Base-by-base conservation (phyloP, 2,329 filamentous ascomycete species). In the Helotiales sp. region DNA sequence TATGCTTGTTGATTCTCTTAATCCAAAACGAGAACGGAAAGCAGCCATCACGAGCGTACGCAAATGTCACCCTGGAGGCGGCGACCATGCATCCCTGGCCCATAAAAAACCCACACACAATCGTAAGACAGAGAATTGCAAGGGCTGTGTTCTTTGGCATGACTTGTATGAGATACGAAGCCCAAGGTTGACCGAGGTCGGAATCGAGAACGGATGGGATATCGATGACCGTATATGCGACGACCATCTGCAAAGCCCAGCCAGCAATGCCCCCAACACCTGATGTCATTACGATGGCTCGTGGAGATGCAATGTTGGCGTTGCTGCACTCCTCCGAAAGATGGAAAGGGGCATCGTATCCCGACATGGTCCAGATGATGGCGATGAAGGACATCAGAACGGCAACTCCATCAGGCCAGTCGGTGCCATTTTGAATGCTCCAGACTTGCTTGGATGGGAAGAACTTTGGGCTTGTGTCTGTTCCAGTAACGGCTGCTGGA, bases 241-340 rank as follows among this genome's bases (percentile, higher is more conserved):
- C 84, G 0, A 90, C 84, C 9, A 90, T 76, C 69, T 90, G 88
- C n/a, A 91, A 73, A 64, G 88, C 84, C 84, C 87, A 91, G 46
- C 88, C 88, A 60, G 88, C 78, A 2, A 87, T 60, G 1, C 87
- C 87, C 5, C 88, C 88, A 2, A 86, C 76, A 1, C 75, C 81
- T 1, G 85, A 85, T 0, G 88, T 91, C 68, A 90, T 76, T 34
- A 90, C 82, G 52, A 91, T 91, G 7, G 88, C 88, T 12, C 88
- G 82, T 0, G 88, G 88, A 9, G 86, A 82, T 29, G 88, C 87
- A 46, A 90, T 74, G 63, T 82, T 85, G 27, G 88, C 88, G 64
- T 91, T 91, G 59, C 84, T 86, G 72, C 88, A 91, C 71, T 91
- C 88, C 68, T 91, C 88, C 3, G 84, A 81, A n/a, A 91, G 73